Conservation (phyloP, 2,329 filamentous ascomycete genomes). For the Scedosporium aurantiacum region DNA sequence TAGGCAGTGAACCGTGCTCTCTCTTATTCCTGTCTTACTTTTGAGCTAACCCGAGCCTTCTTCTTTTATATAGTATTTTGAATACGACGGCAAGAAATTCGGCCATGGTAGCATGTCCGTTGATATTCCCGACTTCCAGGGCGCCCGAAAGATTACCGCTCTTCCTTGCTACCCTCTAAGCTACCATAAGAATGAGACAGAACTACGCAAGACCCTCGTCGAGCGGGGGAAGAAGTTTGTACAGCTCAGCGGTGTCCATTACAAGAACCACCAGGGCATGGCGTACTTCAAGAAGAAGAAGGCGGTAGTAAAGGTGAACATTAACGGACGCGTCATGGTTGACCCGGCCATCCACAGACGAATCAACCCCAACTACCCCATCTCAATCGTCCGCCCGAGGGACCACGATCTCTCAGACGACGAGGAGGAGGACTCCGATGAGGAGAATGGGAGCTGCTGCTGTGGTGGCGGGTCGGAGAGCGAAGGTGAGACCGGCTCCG, state of each 20-base stretch:
- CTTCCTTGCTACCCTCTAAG: slow-evolving; percentile 66
- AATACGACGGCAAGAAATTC: slow-evolving; percentile 80
- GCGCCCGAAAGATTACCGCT: slow-evolving; percentile 70
- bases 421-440: slow-evolving; percentile 34
- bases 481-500: slow-evolving; percentile 24
- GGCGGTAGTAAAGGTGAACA: slow-evolving; percentile 64
- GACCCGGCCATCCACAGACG: slow-evolving; percentile 73
- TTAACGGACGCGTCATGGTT: slow-evolving; percentile 81
- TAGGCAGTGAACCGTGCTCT: slow-evolving; percentile 8
- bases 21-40: not conserved
- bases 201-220: slow-evolving; percentile 55
- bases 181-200: slow-evolving; percentile 64
- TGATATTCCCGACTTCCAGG: slow-evolving; percentile 66
- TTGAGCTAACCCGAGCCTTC: not conserved
- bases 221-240: slow-evolving; percentile 80
- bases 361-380: slow-evolving; percentile 75
- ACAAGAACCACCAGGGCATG: slow-evolving; percentile 72
- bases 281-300: slow-evolving; percentile 78
- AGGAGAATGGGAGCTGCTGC: slow-evolving; percentile 25
- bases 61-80: slow-evolving; percentile 63
- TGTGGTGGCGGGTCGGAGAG: slow-evolving; percentile 25
- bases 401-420: slow-evolving; percentile 52
- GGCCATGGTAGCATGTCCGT: slow-evolving; percentile 62
- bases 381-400: slow-evolving; percentile 63
- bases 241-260: slow-evolving; percentile 68